Conservation (phyloP, 176 grass and related monocot genomes). For the Cocos nucifera region DNA sequence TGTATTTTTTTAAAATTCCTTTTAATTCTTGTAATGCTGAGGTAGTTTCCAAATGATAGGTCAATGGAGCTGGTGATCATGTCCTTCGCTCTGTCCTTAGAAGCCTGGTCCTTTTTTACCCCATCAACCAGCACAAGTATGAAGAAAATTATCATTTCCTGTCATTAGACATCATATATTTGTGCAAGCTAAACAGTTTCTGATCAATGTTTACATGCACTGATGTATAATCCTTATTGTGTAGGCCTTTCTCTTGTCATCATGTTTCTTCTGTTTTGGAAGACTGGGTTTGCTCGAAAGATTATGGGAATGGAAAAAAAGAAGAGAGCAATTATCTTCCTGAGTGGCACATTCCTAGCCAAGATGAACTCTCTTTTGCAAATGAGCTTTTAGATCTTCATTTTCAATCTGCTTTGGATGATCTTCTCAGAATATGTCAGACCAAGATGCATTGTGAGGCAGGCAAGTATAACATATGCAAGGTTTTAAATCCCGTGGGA, state of each 20-base stretch:
- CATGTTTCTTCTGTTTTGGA: conserved; percentile 55
- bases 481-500: too few species aligned
- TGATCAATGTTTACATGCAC: conserved; percentile 1
- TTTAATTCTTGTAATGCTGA: conserved; percentile 5
- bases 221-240: conserved; percentile 10
- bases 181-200: conserved; percentile 12
- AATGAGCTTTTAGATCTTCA: conserved; percentile 75
- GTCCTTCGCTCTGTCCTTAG: conserved; percentile 79
- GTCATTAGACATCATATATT: too few species aligned
- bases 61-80: conserved; percentile 89
- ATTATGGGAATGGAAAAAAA: conserved; percentile 31
- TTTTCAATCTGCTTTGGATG: conserved; percentile 79
- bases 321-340: conserved; percentile 49
- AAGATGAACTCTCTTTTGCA: conserved; percentile 82
- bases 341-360: conserved; percentile 71
- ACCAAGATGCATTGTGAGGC: conserved; percentile 41
- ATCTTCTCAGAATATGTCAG: conserved; percentile 69
- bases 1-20: neutral
- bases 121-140: conserved; percentile 81
- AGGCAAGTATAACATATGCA: conserved; percentile 19
- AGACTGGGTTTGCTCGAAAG: conserved; percentile 86
- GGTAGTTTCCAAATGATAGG: conserved; percentile 37
- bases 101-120: conserved; percentile 71
- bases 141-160: conserved; percentile 14
- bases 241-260: conserved; percentile 52